Percentiles rank a stretch among this genome's conserved stretches.
These are phyloP conservation scores for Aspergillus pseudoviridinutans DNA, from an alignment of 2,329 filamentous ascomycete genomes.

Conservation along the genomic window DNA sequence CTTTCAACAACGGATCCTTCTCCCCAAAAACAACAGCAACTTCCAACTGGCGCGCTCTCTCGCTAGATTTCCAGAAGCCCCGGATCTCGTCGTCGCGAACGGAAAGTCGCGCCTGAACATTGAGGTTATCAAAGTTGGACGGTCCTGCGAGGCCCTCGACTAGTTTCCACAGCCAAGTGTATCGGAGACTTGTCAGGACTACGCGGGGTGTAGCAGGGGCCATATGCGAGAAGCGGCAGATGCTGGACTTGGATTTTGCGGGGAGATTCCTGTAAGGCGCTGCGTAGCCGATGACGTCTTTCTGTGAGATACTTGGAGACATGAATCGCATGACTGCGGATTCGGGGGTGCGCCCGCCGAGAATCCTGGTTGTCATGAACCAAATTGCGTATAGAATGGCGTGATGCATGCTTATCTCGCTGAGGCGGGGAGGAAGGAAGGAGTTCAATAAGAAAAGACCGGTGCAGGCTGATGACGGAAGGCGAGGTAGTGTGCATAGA, in stretches of 20 bases:
- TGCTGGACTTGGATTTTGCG: background rate
- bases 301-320: background rate
- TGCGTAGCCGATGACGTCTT: background rate
- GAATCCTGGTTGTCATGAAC: background rate
- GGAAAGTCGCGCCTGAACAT: background rate
- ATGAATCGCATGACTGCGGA: background rate
- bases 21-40: background rate
- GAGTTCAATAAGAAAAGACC: conserved; percentile 11
- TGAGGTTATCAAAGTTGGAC: background rate
- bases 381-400: background rate
- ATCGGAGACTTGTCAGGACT: background rate
- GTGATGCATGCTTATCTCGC: conserved; percentile 4
- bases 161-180: background rate
- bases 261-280: background rate
- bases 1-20: background rate
- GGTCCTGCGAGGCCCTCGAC: background rate
- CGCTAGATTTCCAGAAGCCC: background rate
- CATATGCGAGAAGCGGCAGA: background rate
- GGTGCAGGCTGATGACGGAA: background rate
- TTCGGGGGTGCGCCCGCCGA: background rate
- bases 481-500: background rate
- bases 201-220: background rate
- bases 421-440: conserved; percentile 10
- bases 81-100: background rate
- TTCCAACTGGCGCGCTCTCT: background rate